Conservation (phyloP, 192 early-diverging fungal genomes). For the Coemansia interrupta region DNA sequence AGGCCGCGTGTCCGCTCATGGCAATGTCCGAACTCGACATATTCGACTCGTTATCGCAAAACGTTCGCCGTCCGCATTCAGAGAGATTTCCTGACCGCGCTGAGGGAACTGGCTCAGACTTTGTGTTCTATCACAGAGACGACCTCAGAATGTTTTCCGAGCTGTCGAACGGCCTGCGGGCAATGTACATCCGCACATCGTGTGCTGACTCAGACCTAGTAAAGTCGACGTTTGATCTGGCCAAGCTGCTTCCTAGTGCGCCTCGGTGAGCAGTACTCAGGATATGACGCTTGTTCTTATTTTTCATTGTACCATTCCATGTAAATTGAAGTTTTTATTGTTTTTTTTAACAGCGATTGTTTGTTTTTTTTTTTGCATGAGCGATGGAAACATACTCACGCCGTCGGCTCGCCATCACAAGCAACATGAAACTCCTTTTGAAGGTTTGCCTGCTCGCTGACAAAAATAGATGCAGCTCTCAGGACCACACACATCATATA, state of each 20-base stretch:
- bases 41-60: slow-evolving; percentile 8
- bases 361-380: neutral
- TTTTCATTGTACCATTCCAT: neutral
- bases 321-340: slow-evolving; percentile 3
- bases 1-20: neutral
- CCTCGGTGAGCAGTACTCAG: slow-evolving; percentile 18
- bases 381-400: no score
- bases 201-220: slow-evolving; percentile 43
- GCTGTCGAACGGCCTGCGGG: slow-evolving; percentile 19
- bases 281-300: neutral
- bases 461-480: neutral
- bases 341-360: neutral
- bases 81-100: slow-evolving; percentile 26
- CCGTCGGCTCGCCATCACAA: neutral
- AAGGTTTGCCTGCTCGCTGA: neutral
- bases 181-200: slow-evolving; percentile 44
- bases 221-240: slow-evolving; percentile 46
- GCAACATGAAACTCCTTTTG: neutral
- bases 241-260: slow-evolving; percentile 39
- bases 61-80: slow-evolving; percentile 25
- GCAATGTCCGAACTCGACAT: slow-evolving; percentile 11
- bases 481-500: neutral
- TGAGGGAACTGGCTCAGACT: neutral
- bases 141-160: neutral
- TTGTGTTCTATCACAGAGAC: slow-evolving; percentile 3